Conservation (phyloP, 495 filamentous ascomycete genomes). For the Aspergillus sparsus region DNA sequence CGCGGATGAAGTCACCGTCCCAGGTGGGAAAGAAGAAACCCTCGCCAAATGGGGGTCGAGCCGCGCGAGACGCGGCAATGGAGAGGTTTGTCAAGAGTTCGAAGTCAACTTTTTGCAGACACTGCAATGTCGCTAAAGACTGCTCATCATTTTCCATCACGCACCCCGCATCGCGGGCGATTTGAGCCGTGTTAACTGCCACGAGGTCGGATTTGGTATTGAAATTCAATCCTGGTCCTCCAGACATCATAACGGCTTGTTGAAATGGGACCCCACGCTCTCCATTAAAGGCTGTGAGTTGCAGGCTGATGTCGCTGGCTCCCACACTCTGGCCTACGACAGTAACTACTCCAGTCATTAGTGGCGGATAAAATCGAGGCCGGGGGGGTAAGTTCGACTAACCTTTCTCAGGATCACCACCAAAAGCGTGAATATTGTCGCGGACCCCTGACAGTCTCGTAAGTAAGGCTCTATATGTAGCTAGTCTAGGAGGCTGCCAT, state of each 20-base stretch:
- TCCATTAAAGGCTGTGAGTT: conserved; percentile 43
- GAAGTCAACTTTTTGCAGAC: conserved; percentile 33
- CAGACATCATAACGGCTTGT: conserved; percentile 40
- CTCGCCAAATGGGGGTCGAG: conserved; percentile 33
- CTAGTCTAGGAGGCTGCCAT: neutral
- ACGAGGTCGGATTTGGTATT: conserved; percentile 40
- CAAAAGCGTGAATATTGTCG: conserved; percentile 36
- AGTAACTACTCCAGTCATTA: conserved; percentile 17
- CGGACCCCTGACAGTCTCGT: conserved; percentile 27
- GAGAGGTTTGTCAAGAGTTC: conserved; percentile 33
- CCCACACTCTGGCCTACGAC: conserved; percentile 36
- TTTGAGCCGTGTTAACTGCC: conserved; percentile 34
- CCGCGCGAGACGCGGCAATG: conserved; percentile 21
- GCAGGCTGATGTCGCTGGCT: conserved; percentile 41
- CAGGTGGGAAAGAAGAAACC: conserved; percentile 37
- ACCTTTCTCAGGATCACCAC: conserved; percentile 33
- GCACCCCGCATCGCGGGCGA: conserved; percentile 30
- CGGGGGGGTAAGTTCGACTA: neutral
- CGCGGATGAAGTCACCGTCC: conserved; percentile 43
- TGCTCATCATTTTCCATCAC: conserved; percentile 22
- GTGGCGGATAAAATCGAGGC: too few species aligned
- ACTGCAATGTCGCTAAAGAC: conserved; percentile 27
- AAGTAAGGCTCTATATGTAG: neutral
- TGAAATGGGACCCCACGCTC: conserved; percentile 18
- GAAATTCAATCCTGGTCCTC: conserved; percentile 42